Conservation (phyloP, 495 filamentous ascomycete species). For the Chaetomium fimeti region DNA sequence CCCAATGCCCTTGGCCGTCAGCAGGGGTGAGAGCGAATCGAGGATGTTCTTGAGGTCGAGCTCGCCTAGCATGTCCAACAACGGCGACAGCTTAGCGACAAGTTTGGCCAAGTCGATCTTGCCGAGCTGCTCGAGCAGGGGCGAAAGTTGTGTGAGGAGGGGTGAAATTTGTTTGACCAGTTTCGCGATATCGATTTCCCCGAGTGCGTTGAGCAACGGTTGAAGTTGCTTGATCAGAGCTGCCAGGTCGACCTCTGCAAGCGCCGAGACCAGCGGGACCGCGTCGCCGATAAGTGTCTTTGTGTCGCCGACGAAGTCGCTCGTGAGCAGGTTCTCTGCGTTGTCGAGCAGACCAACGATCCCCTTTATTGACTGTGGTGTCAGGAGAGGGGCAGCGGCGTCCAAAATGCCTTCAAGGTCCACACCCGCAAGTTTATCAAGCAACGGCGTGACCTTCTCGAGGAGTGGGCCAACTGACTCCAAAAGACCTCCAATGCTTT, state of each 20-base stretch:
- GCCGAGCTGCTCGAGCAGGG: constrained; percentile 37
- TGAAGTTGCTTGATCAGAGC: constrained; percentile 36
- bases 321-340: constrained; percentile 43
- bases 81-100: constrained; percentile 35
- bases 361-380: constrained; percentile 40
- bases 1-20: constrained; percentile 42
- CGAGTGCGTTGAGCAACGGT: constrained; percentile 17
- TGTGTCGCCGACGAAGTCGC: constrained; percentile 44
- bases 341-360: constrained; percentile 43
- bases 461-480: constrained; percentile 12
- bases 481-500: background rate
- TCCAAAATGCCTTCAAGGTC: constrained; percentile 14
- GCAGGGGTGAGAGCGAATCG: constrained; percentile 42
- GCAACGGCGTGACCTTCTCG: constrained; percentile 35
- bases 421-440: constrained; percentile 37
- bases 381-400: constrained; percentile 34
- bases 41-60: constrained; percentile 48
- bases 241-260: constrained; percentile 39
- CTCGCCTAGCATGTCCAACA: constrained; percentile 43
- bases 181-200: constrained; percentile 13
- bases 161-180: constrained; percentile 11
- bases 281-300: constrained; percentile 41
- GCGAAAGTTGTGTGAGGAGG: constrained; percentile 28
- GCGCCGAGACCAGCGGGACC: constrained; percentile 37
- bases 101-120: constrained; percentile 41